Evolutionary conservation across 164 flowering plant species (phyloP), one percentile per base, ranked within the genome.

Genomic region (Vitis riparia): DNA sequence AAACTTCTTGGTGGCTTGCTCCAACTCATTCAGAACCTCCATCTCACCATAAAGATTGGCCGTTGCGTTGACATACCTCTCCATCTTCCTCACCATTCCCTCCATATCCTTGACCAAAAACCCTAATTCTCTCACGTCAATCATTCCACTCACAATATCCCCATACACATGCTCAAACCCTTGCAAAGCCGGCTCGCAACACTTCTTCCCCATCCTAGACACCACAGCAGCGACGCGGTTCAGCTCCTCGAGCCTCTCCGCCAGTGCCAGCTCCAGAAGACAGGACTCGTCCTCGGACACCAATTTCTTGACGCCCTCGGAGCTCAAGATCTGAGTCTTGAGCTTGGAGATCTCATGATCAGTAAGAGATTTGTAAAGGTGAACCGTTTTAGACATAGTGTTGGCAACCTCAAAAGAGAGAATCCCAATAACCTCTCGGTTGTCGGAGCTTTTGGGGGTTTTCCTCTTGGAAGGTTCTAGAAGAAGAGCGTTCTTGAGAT

Each of bases 31-130:
- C 87, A 93, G 72, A 5, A 86, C 96, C 87, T 92, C 97, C 86
- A 89, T 69, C 71, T 93, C 97, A 37, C 65, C 62, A 71, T 91
- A 91, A 61, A 96, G 78, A 81, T 71, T 88, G 1, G 83, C 68
- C 0, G 99, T 93, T 3, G 87, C 73, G 65, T 66, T 82, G 62
- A 89, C 94, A 73, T 80, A 91, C 77, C 92, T 78, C 82, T 92
- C 99, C 97, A 96, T 86, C 81, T 86, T 92, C 86, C 80, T 82
- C 75, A 91, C 79, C 95, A 89, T 92, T 14, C 84, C 87, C 17
- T 93, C 98, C 98, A 96, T 93, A 76, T 96, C 94, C 85, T 89
- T 96, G 23, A 93, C 98, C 78, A 96, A 76, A 75, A 93, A 91
- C 60, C 97, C 97, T 66, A 96, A 80, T 29, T 83, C 92, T 78